Evolutionary conservation across 208 protist genomes (phyloP).

Genomic region (Crithidia bombi): DNA sequence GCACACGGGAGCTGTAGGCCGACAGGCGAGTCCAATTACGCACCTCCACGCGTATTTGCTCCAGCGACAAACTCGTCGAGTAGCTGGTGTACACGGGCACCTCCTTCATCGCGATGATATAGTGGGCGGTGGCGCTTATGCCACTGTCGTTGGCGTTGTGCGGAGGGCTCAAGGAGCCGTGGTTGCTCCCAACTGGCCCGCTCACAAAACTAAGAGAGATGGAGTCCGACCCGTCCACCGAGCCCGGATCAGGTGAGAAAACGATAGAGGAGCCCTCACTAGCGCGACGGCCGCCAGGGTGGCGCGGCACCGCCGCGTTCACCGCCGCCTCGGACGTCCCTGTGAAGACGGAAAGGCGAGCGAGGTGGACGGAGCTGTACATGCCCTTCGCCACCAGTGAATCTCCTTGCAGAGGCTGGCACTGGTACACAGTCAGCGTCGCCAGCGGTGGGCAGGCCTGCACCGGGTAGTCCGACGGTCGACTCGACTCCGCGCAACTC

Average conservation of each 20-base stretch:
- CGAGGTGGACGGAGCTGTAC: slow-evolving; percentile 56
- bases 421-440: slow-evolving; percentile 41
- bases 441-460: slow-evolving; percentile 14
- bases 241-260: not conserved
- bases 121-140: slow-evolving; percentile 27
- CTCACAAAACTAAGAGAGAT: slow-evolving; percentile 11
- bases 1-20: slow-evolving; percentile 45
- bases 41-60: slow-evolving; percentile 50
- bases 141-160: not conserved
- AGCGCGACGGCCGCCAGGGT: not conserved
- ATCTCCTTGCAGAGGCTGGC: slow-evolving; percentile 30
- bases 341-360: slow-evolving; percentile 54
- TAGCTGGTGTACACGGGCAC: slow-evolving; percentile 33
- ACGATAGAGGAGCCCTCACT: slow-evolving; percentile 9
- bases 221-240: not conserved
- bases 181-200: not conserved
- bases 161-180: not conserved
- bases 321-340: slow-evolving; percentile 14
- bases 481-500: not conserved
- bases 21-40: slow-evolving; percentile 53
- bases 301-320: slow-evolving; percentile 17
- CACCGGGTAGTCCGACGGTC: not conserved
- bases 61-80: slow-evolving; percentile 24
- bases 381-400: slow-evolving; percentile 51
- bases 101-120: slow-evolving; percentile 77